phyloP scores from a whole-genome alignment of 75 land plant genomes.

The Gnetum montanum region DNA sequence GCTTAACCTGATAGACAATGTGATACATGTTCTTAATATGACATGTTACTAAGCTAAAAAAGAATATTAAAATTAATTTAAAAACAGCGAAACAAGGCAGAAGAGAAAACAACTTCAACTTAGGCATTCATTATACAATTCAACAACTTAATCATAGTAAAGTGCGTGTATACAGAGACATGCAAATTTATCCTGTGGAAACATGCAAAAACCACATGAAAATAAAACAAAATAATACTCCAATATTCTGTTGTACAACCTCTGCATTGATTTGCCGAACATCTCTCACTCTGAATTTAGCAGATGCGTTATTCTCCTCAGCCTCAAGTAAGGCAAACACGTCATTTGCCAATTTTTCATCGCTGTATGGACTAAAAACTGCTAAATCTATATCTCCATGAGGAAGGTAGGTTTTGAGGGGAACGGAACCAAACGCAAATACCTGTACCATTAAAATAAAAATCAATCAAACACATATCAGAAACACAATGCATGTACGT shows the following conservation, averaged over 20 bases:
- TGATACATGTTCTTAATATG: too few relatives aligned
- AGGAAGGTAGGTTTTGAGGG: slow-evolving; percentile 70
- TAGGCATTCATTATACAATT: neutral
- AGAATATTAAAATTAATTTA: neutral
- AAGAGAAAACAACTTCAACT: neutral
- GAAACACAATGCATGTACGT: neutral
- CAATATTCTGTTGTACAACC: neutral
- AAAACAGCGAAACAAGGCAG: too few relatives aligned
- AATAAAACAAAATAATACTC: neutral
- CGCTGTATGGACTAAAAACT: slow-evolving; percentile 25
- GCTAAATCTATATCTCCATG: slow-evolving; percentile 81
- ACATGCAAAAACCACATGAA: neutral
- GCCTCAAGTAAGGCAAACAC: slow-evolving; percentile 36
- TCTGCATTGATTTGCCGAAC: slow-evolving; percentile 47
- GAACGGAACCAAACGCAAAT: slow-evolving; percentile 66
- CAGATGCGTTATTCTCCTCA: slow-evolving; percentile 29
- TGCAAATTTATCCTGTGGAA: too few relatives aligned
- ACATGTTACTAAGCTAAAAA: too few relatives aligned
- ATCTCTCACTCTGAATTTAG: slow-evolving; percentile 62
- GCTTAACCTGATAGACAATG: slow-evolving; percentile 76
- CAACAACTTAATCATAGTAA: neutral
- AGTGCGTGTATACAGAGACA: too few relatives aligned
- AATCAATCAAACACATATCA: neutral
- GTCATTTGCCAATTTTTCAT: slow-evolving; percentile 37
- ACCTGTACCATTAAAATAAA: slow-evolving; percentile 29